Conservation (phyloP, 345 rosid species). For the Eucalyptus tenuipes region DNA sequence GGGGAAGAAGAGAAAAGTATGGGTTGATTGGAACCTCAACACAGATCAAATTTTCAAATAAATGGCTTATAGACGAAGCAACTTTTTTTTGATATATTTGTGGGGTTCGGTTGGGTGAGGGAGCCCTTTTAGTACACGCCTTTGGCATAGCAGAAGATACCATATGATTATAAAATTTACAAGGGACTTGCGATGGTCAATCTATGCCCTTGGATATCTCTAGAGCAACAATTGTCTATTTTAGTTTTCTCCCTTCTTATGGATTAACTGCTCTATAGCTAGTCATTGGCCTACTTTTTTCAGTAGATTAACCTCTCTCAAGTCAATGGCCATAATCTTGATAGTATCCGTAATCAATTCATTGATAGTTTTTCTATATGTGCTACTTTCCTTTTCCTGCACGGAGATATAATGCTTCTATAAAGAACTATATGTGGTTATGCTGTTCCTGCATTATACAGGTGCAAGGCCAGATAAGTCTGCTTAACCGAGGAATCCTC, state of each 20-base stretch:
- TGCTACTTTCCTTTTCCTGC: neutral
- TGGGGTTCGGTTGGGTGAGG: neutral
- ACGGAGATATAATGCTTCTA: neutral
- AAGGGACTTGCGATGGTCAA: neutral
- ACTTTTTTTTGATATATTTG: neutral
- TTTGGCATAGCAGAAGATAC: neutral
- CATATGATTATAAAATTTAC: neutral
- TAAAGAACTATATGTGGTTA: neutral
- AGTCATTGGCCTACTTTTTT: neutral
- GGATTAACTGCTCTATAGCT: neutral
- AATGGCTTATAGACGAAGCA: neutral
- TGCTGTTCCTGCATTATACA: conserved; percentile 4
- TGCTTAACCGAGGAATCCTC: conserved; percentile 57
- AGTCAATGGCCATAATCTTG: neutral
- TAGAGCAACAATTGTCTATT: neutral
- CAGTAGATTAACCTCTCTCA: neutral
- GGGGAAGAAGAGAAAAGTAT: neutral
- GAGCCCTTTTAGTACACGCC: neutral
- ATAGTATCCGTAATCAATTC: neutral
- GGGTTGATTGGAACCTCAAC: neutral
- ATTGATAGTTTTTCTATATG: neutral
- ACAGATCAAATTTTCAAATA: neutral
- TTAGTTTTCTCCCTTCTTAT: neutral
- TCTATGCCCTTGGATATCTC: neutral
- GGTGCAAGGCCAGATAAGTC: conserved; percentile 97